A percentile compares a stretch with the other conserved stretches of the same genome.
phyloP scores from a whole-genome alignment of 1,139 yeast species.

The Suhomyces bribrorum region DNA sequence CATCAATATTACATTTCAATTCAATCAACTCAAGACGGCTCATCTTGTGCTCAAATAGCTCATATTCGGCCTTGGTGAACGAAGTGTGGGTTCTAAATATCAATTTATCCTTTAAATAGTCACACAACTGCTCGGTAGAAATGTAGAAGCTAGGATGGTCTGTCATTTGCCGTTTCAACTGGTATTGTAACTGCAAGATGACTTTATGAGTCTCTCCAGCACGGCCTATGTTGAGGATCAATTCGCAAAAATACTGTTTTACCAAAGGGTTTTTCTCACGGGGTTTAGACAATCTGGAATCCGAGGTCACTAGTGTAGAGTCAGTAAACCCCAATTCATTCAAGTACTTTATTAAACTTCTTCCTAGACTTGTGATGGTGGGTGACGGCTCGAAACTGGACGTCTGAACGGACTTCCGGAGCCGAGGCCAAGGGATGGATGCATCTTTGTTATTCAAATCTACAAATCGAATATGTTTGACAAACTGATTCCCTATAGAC shows the following conservation, averaged over 20 bases:
- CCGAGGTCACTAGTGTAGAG: conserved; percentile 6
- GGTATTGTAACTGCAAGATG: conserved; percentile 7
- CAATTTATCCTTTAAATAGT: conserved; percentile 12
- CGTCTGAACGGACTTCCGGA: background rate
- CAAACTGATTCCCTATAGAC: background rate
- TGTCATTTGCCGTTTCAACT: conserved; percentile 1
- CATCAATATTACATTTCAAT: conserved; percentile 12
- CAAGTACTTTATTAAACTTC: conserved; percentile 7
- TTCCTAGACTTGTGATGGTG: conserved; percentile 2
- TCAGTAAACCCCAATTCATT: conserved; percentile 12
- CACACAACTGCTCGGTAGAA: conserved; percentile 13
- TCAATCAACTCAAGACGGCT: conserved; percentile 7
- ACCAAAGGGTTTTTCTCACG: background rate
- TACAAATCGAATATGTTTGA: conserved; percentile 1
- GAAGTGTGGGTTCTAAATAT: conserved; percentile 3
- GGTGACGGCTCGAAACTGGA: conserved; percentile 5
- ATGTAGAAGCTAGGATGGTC: conserved; percentile 5
- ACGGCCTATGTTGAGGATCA: conserved; percentile 5
- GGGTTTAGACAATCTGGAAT: background rate
- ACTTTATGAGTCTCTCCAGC: background rate
- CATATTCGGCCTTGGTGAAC: conserved; percentile 4
- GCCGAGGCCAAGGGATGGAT: conserved; percentile 5
- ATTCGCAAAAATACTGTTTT: conserved; percentile 9
- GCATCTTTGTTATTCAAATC: background rate
- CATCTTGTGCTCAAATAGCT: conserved; percentile 9